Evolutionary conservation across 192 early-diverging fungal species (phyloP), one percentile per base, ranked within the genome.

Genomic region (Thoreauomyces humboldtii): DNA sequence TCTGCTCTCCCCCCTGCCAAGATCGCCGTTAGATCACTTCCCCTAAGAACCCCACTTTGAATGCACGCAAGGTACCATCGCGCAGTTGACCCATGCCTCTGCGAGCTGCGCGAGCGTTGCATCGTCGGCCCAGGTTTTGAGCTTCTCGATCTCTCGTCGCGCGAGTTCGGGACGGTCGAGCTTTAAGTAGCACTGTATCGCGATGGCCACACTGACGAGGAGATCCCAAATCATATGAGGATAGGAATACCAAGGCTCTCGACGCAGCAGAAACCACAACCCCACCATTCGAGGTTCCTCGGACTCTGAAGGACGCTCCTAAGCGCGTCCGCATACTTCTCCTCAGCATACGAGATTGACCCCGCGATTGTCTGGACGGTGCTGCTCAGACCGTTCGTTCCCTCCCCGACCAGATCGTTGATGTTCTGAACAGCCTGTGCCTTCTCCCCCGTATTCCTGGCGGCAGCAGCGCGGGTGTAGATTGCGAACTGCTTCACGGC

Each of bases 71-170:
- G n/a, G 72, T 72, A 87, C 87, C 11, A 81, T 68, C 32, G 71
- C 74, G 41, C 93, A 74, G 36, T 83, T 86, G 32, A 87, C 84
- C 93, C 93, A 95, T 6, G 93, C 90, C 61, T 99, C 96, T 41
- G 91, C 84, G 44, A 99, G 69, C 71, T 96, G 93, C 5, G 93
- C 92, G 28, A 94, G 68, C n/a, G 90, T 85, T 0, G 94, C 93
- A 74, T 99, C 96, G 70, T 97, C 96, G 0, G 94, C 87, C 96
- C 96, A 99, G 0, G 81, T 53, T 58, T 94, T 95, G 42, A 88
- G 63, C 17, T 74, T 63, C 4, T 82, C 84, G 9, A 96, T 74
- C 51, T 92, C 87, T 70, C 88, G 87, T 42, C 81, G 86, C 1
- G 96, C 96, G 60, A 97, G 67, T 71, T 97, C 94, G 32, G 87